Conservation (phyloP, 1,284 basidiomycete genomes). For the Schizophyllum commune region DNA sequence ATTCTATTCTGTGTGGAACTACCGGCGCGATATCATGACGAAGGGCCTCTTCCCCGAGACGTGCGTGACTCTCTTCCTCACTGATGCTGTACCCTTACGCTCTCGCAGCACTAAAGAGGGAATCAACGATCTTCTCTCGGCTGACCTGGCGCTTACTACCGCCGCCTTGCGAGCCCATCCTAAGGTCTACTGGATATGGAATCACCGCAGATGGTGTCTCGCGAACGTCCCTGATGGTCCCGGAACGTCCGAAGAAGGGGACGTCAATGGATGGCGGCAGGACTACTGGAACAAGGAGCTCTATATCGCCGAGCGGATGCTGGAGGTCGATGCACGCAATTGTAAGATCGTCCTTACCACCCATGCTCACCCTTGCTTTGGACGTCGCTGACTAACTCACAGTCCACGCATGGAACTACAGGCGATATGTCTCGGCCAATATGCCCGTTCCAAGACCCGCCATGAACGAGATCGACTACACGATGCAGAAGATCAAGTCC, state of each 20-base stretch:
- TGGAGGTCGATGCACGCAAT: constrained; percentile 83
- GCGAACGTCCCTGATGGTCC: constrained; percentile 75
- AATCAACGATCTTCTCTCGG: constrained; percentile 55
- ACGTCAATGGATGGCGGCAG: constrained; percentile 60
- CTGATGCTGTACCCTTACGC: constrained; percentile 3
- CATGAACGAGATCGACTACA: constrained; percentile 69
- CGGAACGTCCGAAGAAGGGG: constrained; percentile 30
- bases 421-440: constrained; percentile 72
- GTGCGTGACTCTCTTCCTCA: constrained; percentile 29
- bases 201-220: constrained; percentile 90
- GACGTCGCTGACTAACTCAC: not conserved
- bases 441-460: constrained; percentile 52
- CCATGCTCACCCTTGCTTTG: not conserved
- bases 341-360: constrained; percentile 46
- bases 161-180: constrained; percentile 75
- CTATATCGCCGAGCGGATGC: constrained; percentile 81
- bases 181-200: constrained; percentile 97
- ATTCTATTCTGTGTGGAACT: constrained; percentile 93
- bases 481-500: constrained; percentile 83
- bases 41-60: constrained; percentile 63
- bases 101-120: constrained; percentile 48
- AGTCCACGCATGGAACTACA: constrained; percentile 94
- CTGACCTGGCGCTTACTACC: constrained; percentile 79
- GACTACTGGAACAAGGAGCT: constrained; percentile 79
- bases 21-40: constrained; percentile 71